Evolutionary conservation across 2,329 filamentous ascomycete genomes (phyloP).

Genomic region (Alternaria alternata): DNA sequence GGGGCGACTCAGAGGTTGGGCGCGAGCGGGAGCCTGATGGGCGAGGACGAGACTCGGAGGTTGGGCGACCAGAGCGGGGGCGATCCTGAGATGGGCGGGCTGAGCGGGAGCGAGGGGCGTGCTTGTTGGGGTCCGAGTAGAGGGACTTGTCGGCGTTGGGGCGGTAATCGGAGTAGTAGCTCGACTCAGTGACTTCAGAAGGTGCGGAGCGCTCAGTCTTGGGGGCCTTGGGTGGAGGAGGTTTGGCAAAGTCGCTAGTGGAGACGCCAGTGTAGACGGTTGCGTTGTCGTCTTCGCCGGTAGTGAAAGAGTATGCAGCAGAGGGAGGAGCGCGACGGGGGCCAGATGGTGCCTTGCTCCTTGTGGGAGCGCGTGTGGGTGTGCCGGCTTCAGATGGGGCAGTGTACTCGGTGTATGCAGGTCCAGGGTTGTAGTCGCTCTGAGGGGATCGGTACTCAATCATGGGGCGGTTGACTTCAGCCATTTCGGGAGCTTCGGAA

Average conservation of each 20-base stretch:
- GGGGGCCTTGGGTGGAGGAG: slow-evolving; percentile 24
- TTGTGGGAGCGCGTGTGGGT: slow-evolving; percentile 26
- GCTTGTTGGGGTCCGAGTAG: slow-evolving; percentile 30
- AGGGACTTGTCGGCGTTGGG: slow-evolving; percentile 46
- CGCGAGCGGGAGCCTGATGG: slow-evolving; percentile 40
- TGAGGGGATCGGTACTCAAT: slow-evolving; percentile 31
- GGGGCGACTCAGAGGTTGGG: slow-evolving; percentile 44
- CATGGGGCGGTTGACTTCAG: slow-evolving; percentile 35
- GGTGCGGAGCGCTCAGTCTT: slow-evolving; percentile 20
- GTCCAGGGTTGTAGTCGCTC: slow-evolving; percentile 26
- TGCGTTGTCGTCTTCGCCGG: slow-evolving; percentile 55
- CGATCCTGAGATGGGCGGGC: slow-evolving; percentile 23
- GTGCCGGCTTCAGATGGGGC: slow-evolving; percentile 34
- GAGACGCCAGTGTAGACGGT: slow-evolving; percentile 53
- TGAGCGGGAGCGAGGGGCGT: slow-evolving; percentile 30
- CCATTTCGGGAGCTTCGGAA: slow-evolving; percentile 42
- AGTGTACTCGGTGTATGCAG: slow-evolving; percentile 39
- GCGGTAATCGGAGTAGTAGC: slow-evolving; percentile 54
- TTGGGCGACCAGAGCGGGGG: slow-evolving; percentile 15
- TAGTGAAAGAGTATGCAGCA: slow-evolving; percentile 59
- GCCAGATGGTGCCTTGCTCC: slow-evolving; percentile 23
- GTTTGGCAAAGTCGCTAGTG: slow-evolving; percentile 48
- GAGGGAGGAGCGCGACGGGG: slow-evolving; percentile 47
- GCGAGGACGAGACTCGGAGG: slow-evolving; percentile 24
- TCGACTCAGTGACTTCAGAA: slow-evolving; percentile 43